Conservation (phyloP, 768 basidiomycete species). For the Lepiota subincarnata region DNA sequence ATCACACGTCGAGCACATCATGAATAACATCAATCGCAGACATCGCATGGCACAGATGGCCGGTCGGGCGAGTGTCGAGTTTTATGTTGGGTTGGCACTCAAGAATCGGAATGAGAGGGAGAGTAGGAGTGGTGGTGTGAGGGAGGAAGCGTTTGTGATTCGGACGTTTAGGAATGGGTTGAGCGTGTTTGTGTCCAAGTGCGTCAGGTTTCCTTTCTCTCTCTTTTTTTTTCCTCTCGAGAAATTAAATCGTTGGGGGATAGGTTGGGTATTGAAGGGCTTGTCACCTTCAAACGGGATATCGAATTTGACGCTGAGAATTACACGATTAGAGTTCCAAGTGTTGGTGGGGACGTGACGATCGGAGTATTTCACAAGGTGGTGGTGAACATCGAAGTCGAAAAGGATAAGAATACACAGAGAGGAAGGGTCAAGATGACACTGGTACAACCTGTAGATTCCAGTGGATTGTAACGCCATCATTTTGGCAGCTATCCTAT, state of each 20-base stretch:
- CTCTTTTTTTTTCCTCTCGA: neutral
- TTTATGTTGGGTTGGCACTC: constrained; percentile 91
- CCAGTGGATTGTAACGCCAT: constrained; percentile 31
- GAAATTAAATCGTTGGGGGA: constrained; percentile 1
- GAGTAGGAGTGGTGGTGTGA: constrained; percentile 37
- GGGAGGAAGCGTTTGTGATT: constrained; percentile 90
- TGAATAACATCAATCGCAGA: constrained; percentile 84
- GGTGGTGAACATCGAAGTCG: constrained; percentile 82
- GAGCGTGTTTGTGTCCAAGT: constrained; percentile 96
- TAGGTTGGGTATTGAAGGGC: constrained; percentile 90
- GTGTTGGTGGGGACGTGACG: constrained; percentile 38
- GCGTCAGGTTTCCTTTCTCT: constrained; percentile 26
- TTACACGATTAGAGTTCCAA: constrained; percentile 75
- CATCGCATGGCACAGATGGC: constrained; percentile 99
- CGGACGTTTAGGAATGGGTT: constrained; percentile 92
- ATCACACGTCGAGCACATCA: constrained; percentile 76
- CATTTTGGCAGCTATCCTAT: neutral
- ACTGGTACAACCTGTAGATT: constrained; percentile 63
- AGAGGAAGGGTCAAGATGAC: constrained; percentile 86
- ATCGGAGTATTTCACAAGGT: constrained; percentile 95
- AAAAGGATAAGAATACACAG: constrained; percentile 93
- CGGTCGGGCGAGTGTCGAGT: constrained; percentile 92
- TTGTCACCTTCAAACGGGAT: constrained; percentile 91
- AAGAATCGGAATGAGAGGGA: constrained; percentile 57
- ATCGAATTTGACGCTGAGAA: constrained; percentile 89